Conservation (phyloP, 2,329 filamentous ascomycete species). For the Aspergillus proliferans region DNA sequence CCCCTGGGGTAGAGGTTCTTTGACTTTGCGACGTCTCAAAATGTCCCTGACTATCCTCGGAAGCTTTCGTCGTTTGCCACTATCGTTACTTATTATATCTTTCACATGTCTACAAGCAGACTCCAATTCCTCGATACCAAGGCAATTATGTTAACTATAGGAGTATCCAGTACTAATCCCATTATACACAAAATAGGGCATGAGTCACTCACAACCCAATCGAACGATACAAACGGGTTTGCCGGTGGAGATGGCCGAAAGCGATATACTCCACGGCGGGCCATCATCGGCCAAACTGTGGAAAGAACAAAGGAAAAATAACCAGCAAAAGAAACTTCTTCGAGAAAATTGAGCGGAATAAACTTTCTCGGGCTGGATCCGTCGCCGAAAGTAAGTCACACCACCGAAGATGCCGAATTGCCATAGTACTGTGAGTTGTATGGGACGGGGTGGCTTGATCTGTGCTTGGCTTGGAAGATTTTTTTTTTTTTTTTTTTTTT, state of each 20-base stretch:
- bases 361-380: neutral
- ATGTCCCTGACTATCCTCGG: neutral
- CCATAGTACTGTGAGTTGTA: too few species aligned
- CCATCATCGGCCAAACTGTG: neutral
- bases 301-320: neutral
- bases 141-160: too few species aligned
- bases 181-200: too few species aligned
- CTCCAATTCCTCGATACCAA: neutral
- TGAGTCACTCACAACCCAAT: neutral
- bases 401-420: too few species aligned
- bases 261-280: neutral
- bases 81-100: neutral
- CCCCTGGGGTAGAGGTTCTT: neutral
- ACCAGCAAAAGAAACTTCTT: neutral
- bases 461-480: too few species aligned
- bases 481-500: too few species aligned
- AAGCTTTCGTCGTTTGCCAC: neutral
- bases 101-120: neutral
- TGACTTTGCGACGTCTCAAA: neutral
- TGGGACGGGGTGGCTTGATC: too few species aligned
- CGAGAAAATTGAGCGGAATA: neutral
- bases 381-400: too few species aligned
- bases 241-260: neutral
- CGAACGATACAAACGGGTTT: neutral
- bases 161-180: too few species aligned